These are phyloP conservation scores for Talaromyces thailandensis DNA, from an alignment of 495 filamentous ascomycete genomes.

Conservation along the genomic window DNA sequence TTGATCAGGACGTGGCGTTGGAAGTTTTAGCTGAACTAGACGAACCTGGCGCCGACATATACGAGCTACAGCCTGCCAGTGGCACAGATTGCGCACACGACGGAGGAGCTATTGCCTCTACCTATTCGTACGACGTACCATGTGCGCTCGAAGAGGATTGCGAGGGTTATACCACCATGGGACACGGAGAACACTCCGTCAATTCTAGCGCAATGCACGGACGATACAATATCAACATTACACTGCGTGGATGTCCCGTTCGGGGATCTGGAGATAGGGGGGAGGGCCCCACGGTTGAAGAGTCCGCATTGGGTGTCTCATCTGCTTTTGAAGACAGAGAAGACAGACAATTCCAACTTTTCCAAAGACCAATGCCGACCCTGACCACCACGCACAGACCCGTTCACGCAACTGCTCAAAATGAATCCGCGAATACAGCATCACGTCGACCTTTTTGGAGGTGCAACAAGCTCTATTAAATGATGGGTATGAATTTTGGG, in stretches of 20 bases:
- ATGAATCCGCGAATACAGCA: not conserved
- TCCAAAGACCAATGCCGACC: not conserved
- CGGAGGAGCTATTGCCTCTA: not conserved
- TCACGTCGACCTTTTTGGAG: conserved; percentile 1
- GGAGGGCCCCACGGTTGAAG: not conserved
- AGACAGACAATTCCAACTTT: not conserved
- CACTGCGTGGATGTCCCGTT: not conserved
- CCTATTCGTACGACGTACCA: not conserved
- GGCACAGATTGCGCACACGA: not conserved
- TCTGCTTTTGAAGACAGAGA: not conserved
- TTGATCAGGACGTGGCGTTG: not conserved
- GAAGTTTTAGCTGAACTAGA: not conserved
- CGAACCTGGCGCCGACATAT: not conserved
- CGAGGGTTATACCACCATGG: not conserved
- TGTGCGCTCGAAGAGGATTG: not conserved
- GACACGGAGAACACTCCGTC: not conserved
- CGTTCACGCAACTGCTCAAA: not conserved
- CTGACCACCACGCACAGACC: not conserved
- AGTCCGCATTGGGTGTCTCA: too few relatives aligned
- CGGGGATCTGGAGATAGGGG: not conserved
- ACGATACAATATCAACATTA: not conserved
- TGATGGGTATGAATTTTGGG: not conserved
- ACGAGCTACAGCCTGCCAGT: not conserved
- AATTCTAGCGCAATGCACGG: not conserved
- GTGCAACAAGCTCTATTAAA: conserved; percentile 3